Base-by-base conservation (phyloP, 2,329 filamentous ascomycete species). In the Cercospora zeae-maydis region DNA sequence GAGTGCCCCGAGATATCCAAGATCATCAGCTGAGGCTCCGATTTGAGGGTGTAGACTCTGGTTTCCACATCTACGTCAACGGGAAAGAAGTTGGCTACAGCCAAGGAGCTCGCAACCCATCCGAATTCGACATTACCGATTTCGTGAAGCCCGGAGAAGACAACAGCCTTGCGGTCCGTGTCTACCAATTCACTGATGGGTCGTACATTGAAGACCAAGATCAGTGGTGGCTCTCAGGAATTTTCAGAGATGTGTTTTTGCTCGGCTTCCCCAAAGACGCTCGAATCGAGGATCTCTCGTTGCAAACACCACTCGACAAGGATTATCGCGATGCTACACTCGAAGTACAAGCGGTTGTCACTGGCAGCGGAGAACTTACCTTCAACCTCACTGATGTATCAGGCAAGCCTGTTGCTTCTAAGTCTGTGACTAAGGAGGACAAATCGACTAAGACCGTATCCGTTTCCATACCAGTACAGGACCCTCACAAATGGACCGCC, bases 31-130 rank as follows among this genome's bases (percentile, higher is more conserved):
- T 90, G 16, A 80, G 87, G 14, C 76, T 91, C 21, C 79, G 88
- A 10, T 91, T 90, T 64, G 88, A 91, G 59, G 88, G 88, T 1
- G 88, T 91, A 0, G 88, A 91, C 69, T 87, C 86, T 69, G 85
- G 88, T 0, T 91, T 88, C 69, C 87, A 90, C 72, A 75, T 90
- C 10, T 90, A 83, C 81, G 76, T 91, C 6, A 91, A 91, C 66
- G 86, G 86, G 0, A 72, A 77, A 14, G 76, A 86, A 36, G 78
- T 90, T 1, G 88, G 88, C 2, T 91, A 90, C 69, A 84, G 84
- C 31, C 87, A 91, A 70, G 88, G 88, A 0, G 84, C 84, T 9
- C 80, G 88, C 37, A 91, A 91, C 67, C 81, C 88, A 0, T 82
- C 85, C 7, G 88, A 91, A 70, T 91, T 90, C 67, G 88, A 91